Conservation (phyloP, 306 rosid species). For the Hippophae rhamnoides region DNA sequence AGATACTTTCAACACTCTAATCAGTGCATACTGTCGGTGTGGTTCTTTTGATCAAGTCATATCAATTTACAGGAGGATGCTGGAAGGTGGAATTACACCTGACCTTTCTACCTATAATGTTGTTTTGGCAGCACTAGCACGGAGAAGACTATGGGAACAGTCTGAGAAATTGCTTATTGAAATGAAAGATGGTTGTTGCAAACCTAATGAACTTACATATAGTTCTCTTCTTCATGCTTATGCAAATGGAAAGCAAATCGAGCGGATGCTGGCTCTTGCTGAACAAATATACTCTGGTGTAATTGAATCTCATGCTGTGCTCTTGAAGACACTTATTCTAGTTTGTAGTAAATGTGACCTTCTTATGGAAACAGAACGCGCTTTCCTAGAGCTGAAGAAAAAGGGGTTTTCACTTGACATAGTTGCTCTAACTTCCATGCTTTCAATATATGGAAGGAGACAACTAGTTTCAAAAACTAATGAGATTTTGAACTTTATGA, state of each 20-base stretch:
- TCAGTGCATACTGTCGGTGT: slow-evolving; percentile 85
- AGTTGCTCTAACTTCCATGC: slow-evolving; percentile 73
- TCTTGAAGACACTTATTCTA: slow-evolving; percentile 6
- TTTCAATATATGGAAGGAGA: slow-evolving; percentile 80
- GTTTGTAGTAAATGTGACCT: no score
- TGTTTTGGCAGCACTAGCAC: slow-evolving; percentile 83
- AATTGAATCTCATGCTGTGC: slow-evolving; percentile 55
- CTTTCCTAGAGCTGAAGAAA: slow-evolving; percentile 53
- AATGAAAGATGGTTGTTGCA: slow-evolving; percentile 47
- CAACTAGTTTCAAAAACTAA: slow-evolving; percentile 63
- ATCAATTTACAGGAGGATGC: slow-evolving; percentile 64
- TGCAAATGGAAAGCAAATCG: slow-evolving; percentile 54
- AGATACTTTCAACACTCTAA: slow-evolving; percentile 78
- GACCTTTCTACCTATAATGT: slow-evolving; percentile 85
- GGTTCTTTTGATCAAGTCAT: slow-evolving; percentile 80
- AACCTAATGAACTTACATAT: no score
- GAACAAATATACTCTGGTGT: slow-evolving; percentile 63
- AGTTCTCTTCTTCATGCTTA: no score
- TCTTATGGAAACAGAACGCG: slow-evolving; percentile 35
- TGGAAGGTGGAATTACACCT: slow-evolving; percentile 77
- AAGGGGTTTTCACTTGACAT: slow-evolving; percentile 68
- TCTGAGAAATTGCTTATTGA: slow-evolving; percentile 74
- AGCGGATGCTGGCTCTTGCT: slow-evolving; percentile 51
- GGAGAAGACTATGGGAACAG: slow-evolving; percentile 88
- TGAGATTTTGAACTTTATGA: slow-evolving; percentile 63